Evolutionary conservation across 192 early-diverging fungal genomes (phyloP).

Genomic region (Podila epicladia): DNA sequence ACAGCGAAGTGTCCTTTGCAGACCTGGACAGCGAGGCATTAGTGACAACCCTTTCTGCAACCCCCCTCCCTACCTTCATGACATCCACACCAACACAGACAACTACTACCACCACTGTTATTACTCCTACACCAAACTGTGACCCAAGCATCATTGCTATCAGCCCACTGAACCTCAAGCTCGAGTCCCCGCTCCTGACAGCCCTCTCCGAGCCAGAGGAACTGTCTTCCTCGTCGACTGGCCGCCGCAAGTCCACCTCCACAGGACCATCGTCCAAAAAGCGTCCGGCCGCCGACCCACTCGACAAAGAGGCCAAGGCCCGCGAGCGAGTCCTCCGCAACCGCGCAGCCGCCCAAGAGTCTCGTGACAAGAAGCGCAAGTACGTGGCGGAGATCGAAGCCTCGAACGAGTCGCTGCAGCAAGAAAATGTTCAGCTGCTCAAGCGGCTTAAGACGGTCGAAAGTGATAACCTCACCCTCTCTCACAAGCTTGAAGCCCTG

Average conservation of each 20-base stretch:
- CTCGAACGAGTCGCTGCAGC: conserved; percentile 57
- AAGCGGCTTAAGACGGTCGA: conserved; percentile 63
- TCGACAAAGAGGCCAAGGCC: conserved; percentile 46
- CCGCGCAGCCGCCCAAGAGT: conserved; percentile 78
- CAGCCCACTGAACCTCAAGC: conserved; percentile 42
- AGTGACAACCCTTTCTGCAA: conserved; percentile 53
- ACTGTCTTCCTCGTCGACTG: background rate
- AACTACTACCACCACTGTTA: background rate
- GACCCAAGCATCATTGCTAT: conserved; percentile 50
- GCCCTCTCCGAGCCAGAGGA: conserved; percentile 1
- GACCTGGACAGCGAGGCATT: conserved; percentile 55
- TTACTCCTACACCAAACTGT: conserved; percentile 16
- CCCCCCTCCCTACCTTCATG: conserved; percentile 12
- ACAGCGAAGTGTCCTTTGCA: conserved; percentile 55
- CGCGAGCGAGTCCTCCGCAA: conserved; percentile 70
- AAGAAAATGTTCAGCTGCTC: conserved; percentile 58
- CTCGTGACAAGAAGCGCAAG: conserved; percentile 78
- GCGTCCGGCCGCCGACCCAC: conserved; percentile 21
- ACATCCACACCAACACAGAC: background rate
- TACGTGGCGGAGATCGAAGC: conserved; percentile 69
- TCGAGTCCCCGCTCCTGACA: conserved; percentile 38
- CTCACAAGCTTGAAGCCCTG: conserved; percentile 39
- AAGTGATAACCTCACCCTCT: conserved; percentile 54
- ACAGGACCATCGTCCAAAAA: conserved; percentile 9
- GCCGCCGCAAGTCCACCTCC: background rate